A percentile compares a stretch with the other conserved stretches of the same genome.
Evolutionary conservation across 2,329 filamentous ascomycete genomes (phyloP).

Genomic region (Sarocladiaceae sp.): DNA sequence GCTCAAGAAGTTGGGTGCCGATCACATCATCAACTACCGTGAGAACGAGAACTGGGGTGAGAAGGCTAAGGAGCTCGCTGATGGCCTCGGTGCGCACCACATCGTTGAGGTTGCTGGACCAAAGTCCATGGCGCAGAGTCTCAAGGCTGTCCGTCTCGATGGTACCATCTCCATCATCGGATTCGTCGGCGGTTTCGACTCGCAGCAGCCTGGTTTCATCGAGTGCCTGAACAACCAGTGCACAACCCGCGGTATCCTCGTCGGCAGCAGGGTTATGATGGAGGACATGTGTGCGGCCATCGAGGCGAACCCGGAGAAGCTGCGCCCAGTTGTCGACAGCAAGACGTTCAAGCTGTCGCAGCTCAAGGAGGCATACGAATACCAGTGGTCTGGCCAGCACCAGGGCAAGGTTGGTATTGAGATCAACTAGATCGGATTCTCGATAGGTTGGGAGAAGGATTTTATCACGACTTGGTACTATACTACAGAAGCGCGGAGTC

Average conservation of each 20-base stretch:
- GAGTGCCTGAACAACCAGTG: constrained; percentile 25
- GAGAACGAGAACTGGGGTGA: constrained; percentile 39
- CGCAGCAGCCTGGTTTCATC: constrained; percentile 25
- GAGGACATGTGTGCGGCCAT: constrained; percentile 46
- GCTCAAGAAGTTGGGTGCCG: constrained; percentile 40
- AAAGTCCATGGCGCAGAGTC: constrained; percentile 36
- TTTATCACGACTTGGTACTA: no score
- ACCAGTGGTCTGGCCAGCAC: constrained; percentile 30
- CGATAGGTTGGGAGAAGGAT: no score
- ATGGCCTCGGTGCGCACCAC: constrained; percentile 39
- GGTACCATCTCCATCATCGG: constrained; percentile 38
- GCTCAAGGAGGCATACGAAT: constrained; percentile 36
- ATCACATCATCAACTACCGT: constrained; percentile 45
- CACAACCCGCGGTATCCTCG: constrained; percentile 39
- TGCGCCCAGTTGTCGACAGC: constrained; percentile 40
- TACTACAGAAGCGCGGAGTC: no score
- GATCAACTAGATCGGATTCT: constrained; percentile 18
- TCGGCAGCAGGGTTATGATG: constrained; percentile 40
- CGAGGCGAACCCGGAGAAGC: constrained; percentile 36
- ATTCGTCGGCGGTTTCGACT: constrained; percentile 24
- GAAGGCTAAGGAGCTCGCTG: constrained; percentile 34
- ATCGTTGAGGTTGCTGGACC: constrained; percentile 43
- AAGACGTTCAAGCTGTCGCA: constrained; percentile 39
- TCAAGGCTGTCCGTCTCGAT: constrained; percentile 37
- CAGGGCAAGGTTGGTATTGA: constrained; percentile 32